Evolutionary conservation across 73 alveolate genomes (phyloP).

Genomic region (Paramecium primaurelia): DNA sequence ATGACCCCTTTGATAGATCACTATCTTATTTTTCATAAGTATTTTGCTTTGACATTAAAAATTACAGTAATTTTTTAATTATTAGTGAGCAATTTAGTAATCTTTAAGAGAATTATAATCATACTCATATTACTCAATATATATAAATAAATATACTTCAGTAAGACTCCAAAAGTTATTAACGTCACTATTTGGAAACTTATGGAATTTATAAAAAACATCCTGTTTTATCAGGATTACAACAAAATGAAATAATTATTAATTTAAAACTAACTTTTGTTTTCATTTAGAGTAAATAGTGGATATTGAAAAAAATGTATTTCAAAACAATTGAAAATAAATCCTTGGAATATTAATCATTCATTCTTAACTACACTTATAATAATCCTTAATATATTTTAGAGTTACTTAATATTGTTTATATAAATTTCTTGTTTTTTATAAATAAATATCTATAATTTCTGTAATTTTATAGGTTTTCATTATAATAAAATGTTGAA

Average conservation of each 20-base stretch:
- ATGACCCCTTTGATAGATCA: neutral
- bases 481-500: neutral
- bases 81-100: neutral
- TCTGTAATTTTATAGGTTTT: neutral
- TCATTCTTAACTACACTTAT: no score
- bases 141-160: neutral
- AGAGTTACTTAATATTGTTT: no score
- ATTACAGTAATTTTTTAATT: neutral
- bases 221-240: neutral
- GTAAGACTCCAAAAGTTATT: neutral
- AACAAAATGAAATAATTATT: neutral
- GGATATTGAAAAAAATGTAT: neutral
- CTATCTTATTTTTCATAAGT: neutral
- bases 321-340: neutral
- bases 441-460: no score
- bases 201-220: neutral
- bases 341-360: no score
- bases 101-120: neutral
- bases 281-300: neutral
- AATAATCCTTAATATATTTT: no score
- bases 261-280: neutral
- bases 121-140: neutral
- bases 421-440: no score
- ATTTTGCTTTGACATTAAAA: neutral
- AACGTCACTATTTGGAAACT: neutral